Evolutionary conservation across 371 early-diverging fungal genomes (phyloP), one percentile per base, ranked within the genome.

Genomic region (Blakeslea trispora): DNA sequence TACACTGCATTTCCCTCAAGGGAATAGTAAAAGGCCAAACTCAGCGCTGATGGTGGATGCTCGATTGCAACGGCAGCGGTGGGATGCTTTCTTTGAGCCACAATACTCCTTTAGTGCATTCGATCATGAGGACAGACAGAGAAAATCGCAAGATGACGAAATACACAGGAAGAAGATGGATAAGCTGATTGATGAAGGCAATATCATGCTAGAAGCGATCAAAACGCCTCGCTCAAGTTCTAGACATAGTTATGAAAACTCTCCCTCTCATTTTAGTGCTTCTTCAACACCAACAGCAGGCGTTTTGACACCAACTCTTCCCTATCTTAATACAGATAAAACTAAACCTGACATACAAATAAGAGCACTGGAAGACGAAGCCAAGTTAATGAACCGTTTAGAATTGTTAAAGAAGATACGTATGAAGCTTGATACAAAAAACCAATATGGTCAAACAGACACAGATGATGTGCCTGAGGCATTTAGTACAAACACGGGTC

Each of bases 51-150:
- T 31, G 10, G 14, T 32, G 13, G 49, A 52, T 22, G 57, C 65
- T 5, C 64, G 46, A 22, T 15, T 51, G 5, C 65, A 65, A 24
- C 15, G 61, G n/a, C 57, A 56, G 17, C 46, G 65, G 1, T 65
- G 65, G 65, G 61, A 65, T 32, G 60, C 61, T 3, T 65, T 60
- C 48, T 65, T 60, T 43, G 60, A 60, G 13, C 60, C 65, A 21
- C 60, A 65, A n/a, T 65, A 65, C 18, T 56, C 65, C 6, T 65
- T 65, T 60, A 52, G 46, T 0, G 43, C 65, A 3, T 65, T 60
- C 23, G 40, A 60, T 11, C 60, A 65, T 32, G 52, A 48, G 4
- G 18, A 42, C 7, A 55, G 18, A 22, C 39, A 52, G n/a, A 44
- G 42, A 35, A 37, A 46, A 6, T 49, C 47, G 35, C 37, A 55